A percentile compares a stretch with the other conserved stretches of the same genome.
These are phyloP conservation scores for Phialophora tarda DNA, from an alignment of 2,329 filamentous ascomycete genomes.

Conservation along the genomic window DNA sequence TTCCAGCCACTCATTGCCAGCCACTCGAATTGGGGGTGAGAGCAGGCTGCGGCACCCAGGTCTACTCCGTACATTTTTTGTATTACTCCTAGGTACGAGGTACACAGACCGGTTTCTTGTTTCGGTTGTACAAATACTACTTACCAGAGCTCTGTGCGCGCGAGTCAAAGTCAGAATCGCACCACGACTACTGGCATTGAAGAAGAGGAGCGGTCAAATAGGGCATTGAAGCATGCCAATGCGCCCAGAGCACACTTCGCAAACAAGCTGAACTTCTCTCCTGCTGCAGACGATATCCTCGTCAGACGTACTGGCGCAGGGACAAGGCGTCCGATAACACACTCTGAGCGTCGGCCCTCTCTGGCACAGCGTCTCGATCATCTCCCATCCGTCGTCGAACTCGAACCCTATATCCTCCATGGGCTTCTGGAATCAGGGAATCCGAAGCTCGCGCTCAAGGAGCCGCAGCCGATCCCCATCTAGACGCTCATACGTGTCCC, in stretches of 20 bases:
- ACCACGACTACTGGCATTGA: no score
- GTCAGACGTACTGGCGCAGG: not conserved
- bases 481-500: constrained; percentile 40
- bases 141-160: not conserved
- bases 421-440: constrained; percentile 41
- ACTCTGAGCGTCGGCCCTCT: not conserved
- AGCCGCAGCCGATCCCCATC: constrained; percentile 30
- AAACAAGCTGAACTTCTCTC: not conserved
- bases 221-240: not conserved
- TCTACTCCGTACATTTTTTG: not conserved
- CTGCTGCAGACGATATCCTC: not conserved
- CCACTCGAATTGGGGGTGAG: not conserved
- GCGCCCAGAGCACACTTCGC: not conserved
- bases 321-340: not conserved
- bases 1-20: not conserved
- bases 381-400: not conserved
- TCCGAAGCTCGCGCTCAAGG: constrained; percentile 28
- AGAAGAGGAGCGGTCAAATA: not conserved
- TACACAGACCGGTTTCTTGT: not conserved
- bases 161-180: not conserved
- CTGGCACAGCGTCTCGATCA: not conserved
- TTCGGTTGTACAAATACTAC: not conserved
- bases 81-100: no score
- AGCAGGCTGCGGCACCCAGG: not conserved
- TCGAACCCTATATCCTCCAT: constrained; percentile 21